phyloP scores from a whole-genome alignment of 805 yeast genomes.

The Candida montana region DNA sequence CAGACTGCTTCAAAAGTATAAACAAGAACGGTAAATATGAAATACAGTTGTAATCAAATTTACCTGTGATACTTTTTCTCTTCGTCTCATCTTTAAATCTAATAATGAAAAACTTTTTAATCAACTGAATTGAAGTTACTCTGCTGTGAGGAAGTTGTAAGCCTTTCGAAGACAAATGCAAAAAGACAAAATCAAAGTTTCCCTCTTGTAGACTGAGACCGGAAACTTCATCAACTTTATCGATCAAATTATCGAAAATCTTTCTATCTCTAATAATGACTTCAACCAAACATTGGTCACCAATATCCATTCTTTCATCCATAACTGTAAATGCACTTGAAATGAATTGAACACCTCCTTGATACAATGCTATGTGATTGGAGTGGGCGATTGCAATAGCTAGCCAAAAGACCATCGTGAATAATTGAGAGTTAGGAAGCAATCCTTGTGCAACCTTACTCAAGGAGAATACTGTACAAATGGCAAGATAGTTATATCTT shows the following conservation, averaged over 20 bases:
- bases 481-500: slow-evolving; percentile 19
- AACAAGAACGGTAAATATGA: slow-evolving; percentile 31
- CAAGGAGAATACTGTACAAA: slow-evolving; percentile 36
- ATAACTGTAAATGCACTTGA: slow-evolving; percentile 31
- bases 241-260: slow-evolving; percentile 36
- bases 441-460: slow-evolving; percentile 36
- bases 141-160: slow-evolving; percentile 52
- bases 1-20: slow-evolving; percentile 32
- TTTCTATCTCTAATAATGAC: slow-evolving; percentile 25
- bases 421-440: slow-evolving; percentile 26
- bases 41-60: slow-evolving; percentile 10
- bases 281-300: slow-evolving; percentile 22
- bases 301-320: slow-evolving; percentile 26
- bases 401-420: slow-evolving; percentile 34
- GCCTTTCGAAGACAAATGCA: slow-evolving; percentile 49
- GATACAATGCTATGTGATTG: slow-evolving; percentile 30
- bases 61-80: neutral
- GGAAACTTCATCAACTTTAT: slow-evolving; percentile 37
- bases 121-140: slow-evolving; percentile 40
- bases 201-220: slow-evolving; percentile 34
- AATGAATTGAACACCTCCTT: slow-evolving; percentile 35
- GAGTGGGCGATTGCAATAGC: slow-evolving; percentile 30
- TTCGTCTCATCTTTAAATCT: slow-evolving; percentile 33
- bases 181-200: slow-evolving; percentile 48
- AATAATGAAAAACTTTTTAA: slow-evolving; percentile 38